Percentiles rank a stretch among this genome's conserved stretches.
Evolutionary conservation across 2,329 filamentous ascomycete species (phyloP).

Genomic region (Aspergillus jensenii): DNA sequence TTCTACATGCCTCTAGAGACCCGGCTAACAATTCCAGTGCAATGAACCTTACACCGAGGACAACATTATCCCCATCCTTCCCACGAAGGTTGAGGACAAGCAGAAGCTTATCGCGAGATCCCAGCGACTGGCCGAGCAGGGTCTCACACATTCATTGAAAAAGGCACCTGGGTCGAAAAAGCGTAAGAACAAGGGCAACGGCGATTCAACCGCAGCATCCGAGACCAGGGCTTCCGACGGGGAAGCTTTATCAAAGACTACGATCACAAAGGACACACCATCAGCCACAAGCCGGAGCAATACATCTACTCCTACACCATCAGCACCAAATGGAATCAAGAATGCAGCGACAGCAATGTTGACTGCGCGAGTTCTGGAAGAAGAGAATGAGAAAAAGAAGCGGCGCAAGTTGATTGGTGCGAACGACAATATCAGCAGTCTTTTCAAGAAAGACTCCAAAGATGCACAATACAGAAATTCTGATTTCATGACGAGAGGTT

Average conservation of each 20-base stretch:
- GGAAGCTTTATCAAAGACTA: slow-evolving; percentile 30
- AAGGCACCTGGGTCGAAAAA: slow-evolving; percentile 69
- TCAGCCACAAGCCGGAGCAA: slow-evolving; percentile 27
- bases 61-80: slow-evolving; percentile 80
- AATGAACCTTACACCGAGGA: slow-evolving; percentile 69
- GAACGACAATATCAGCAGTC: slow-evolving; percentile 56
- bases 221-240: slow-evolving; percentile 36
- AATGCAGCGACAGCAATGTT: slow-evolving; percentile 82
- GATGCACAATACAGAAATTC: slow-evolving; percentile 43
- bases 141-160: slow-evolving; percentile 83
- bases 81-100: slow-evolving; percentile 69
- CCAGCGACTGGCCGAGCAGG: slow-evolving; percentile 67
- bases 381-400: slow-evolving; percentile 82
- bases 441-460: slow-evolving; percentile 51
- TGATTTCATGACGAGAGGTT: slow-evolving; percentile 62
- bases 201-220: slow-evolving; percentile 31
- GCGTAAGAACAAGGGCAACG: slow-evolving; percentile 68
- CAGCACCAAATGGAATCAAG: slow-evolving; percentile 67
- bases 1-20: not conserved
- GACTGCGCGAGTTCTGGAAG: slow-evolving; percentile 80
- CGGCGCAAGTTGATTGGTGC: slow-evolving; percentile 67
- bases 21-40: slow-evolving; percentile 55
- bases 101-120: slow-evolving; percentile 65
- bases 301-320: slow-evolving; percentile 34
- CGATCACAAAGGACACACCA: slow-evolving; percentile 6